Evolutionary conservation across 495 filamentous ascomycete species (phyloP), one percentile per base, ranked within the genome.

Genomic region (Entonaema liquescens): DNA sequence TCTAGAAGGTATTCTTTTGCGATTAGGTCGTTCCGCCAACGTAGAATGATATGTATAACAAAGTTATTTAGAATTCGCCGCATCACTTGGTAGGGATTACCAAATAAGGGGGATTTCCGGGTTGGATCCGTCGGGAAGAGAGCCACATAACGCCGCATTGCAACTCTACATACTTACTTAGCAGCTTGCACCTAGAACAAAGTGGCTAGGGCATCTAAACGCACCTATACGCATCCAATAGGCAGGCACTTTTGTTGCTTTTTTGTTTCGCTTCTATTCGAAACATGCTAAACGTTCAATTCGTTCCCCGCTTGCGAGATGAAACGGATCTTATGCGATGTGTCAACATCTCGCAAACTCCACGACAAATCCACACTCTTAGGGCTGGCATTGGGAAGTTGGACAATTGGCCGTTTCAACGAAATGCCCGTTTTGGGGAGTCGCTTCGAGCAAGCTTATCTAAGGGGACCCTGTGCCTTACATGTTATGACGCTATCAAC

Each of bases 41-140:
- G n/a, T n/a, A n/a, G n/a, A n/a, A n/a, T n/a, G n/a, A n/a, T n/a
- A n/a, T n/a, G n/a, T n/a, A n/a, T n/a, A n/a, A n/a, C n/a, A n/a
- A n/a, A n/a, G n/a, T n/a, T n/a, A n/a, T n/a, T n/a, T n/a, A n/a
- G n/a, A n/a, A n/a, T n/a, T n/a, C 35, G n/a, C 1, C 23, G 12
- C 2, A 52, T 52, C 21, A 15, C 12, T 52, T 52, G 15, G 49
- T 26, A 52, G 53, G 56, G 17, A 19, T 3, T 44, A 55, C 26
- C 23, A 31, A 29, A 53, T 40, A 56, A 69, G 60, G 60, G 35
- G 67, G 54, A 53, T 63, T 59, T 3, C 4, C 15, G 47, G 35
- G 13, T 59, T 26, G 52, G 44, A 59, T 64, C 44, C 42, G 17
- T 59, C 31, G 28, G 50, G 52, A 42, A 63, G 23, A 42, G 40